Base-by-base conservation (phyloP, 2,329 filamentous ascomycete genomes). In the Lachnellula subtilissima region DNA sequence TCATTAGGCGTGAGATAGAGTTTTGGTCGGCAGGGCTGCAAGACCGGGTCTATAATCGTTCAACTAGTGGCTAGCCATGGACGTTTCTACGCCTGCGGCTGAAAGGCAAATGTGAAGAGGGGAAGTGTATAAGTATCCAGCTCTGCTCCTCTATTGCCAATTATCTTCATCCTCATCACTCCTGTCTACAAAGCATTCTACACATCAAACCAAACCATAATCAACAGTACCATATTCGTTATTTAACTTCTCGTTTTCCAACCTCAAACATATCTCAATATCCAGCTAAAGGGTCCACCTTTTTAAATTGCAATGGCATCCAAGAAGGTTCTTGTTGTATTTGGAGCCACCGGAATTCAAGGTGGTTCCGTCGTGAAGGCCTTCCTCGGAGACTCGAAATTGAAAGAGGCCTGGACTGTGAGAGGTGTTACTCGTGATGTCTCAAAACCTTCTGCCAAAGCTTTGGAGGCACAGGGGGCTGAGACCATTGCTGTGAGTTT, bases 351-450 rank as follows among this genome's bases (percentile, higher is more conserved):
- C 8, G 78, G 75, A 40, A 76, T 74, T 55, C 78, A 82, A 57
- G 79, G 78, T 55, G 76, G 78, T n/a, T 77, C 76, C 4, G 78
- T 82, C n/a, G 75, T 75, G 37, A 75, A 74, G 25, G 70, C 73
- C 7, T 78, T 81, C 60, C 75, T 81, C 57, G 71, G 70, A 52
- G 75, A 81, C 69, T 64, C 77, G 2, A 66, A 63, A n/a, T 70
- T 75, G 28, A 61, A 61, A 48, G 67, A 74, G 1, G 67, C 61
- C 35, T 80, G 73, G 67, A 67, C 68, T 8, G 76, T 81, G 48
- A 76, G 78, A 40, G 77, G 72, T 42, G 59, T 81, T 40, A 80
- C 78, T 28, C 74, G 79, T 42, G 70, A 80, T 54, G 57, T 73
- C 1, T 53, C 68, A 2, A 78, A 77, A 23, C 56, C 70, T 4